Conservation (phyloP, 495 filamentous ascomycete species). For the Penicillium antarcticum region DNA sequence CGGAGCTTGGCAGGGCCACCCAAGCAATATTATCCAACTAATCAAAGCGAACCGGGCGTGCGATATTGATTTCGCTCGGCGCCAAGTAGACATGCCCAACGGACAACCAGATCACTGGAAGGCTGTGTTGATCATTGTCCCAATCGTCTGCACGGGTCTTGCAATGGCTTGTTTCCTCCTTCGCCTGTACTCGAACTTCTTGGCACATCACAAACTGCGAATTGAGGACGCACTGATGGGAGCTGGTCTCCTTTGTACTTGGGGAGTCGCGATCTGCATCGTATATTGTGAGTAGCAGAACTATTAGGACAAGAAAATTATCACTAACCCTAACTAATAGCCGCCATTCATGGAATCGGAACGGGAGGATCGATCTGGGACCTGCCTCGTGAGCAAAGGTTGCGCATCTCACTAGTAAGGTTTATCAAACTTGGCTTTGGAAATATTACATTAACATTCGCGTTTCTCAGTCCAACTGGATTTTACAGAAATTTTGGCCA, state of each 20-base stretch:
- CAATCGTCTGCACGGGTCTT: slow-evolving; percentile 11
- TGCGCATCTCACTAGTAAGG: slow-evolving; percentile 12
- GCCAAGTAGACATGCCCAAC: too few relatives aligned
- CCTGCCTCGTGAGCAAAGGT: not conserved
- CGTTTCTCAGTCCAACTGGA: slow-evolving; percentile 18
- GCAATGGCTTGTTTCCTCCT: slow-evolving; percentile 18
- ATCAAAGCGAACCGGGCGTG: too few relatives aligned
- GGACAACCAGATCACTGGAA: slow-evolving; percentile 5
- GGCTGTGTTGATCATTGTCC: slow-evolving; percentile 11
- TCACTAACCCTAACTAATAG: not conserved
- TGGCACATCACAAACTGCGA: slow-evolving; percentile 1
- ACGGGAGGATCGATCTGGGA: slow-evolving; percentile 4
- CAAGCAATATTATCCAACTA: too few relatives aligned
- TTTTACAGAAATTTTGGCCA: slow-evolving; percentile 25
- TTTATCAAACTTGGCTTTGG: not conserved
- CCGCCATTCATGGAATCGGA: slow-evolving; percentile 5
- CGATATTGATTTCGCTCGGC: too few relatives aligned
- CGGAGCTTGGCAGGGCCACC: too few relatives aligned
- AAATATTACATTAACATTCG: not conserved
- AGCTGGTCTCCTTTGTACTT: slow-evolving; percentile 14
- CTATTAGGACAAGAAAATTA: not conserved
- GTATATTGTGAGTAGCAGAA: slow-evolving; percentile 16
- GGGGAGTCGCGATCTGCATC: slow-evolving; percentile 13
- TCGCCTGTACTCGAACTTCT: slow-evolving; percentile 14
- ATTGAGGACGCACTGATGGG: slow-evolving; percentile 21